Conservation (phyloP, 345 rosid species). For the Turnera subulata region DNA sequence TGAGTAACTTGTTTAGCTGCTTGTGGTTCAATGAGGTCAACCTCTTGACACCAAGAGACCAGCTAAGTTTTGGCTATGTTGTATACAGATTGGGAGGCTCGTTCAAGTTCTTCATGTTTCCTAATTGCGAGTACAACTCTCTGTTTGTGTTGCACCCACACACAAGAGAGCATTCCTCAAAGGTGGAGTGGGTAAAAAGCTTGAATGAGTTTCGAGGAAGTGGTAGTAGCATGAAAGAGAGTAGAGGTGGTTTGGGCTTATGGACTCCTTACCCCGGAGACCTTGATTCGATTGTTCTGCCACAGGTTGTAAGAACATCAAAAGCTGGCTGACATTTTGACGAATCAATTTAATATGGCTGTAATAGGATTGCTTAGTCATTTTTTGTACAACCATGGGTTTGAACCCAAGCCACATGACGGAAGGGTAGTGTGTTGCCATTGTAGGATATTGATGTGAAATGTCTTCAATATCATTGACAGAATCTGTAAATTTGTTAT, state of each 20-base stretch:
- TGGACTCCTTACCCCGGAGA: conserved; percentile 93
- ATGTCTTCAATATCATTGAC: too few relatives aligned
- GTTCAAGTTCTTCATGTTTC: conserved; percentile 84
- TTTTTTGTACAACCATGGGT: too few relatives aligned
- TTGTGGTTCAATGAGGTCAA: conserved; percentile 97
- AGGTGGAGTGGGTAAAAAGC: conserved; percentile 91
- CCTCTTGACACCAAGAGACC: conserved; percentile 97
- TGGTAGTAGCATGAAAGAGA: conserved; percentile 80
- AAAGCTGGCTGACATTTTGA: conserved; percentile 93
- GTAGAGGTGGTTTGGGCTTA: conserved; percentile 82
- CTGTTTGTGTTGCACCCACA: conserved; percentile 81
- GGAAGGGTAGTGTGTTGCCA: too few relatives aligned
- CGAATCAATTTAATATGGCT: too few relatives aligned
- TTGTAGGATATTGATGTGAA: too few relatives aligned
- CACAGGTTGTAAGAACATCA: conserved; percentile 67
- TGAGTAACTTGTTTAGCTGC: conserved; percentile 83
- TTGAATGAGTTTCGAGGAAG: conserved; percentile 63
- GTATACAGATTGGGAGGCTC: conserved; percentile 61
- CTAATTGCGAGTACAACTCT: conserved; percentile 90
- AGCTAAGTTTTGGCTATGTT: conserved; percentile 87
- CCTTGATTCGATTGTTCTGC: conserved; percentile 64
- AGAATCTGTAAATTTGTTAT: too few relatives aligned
- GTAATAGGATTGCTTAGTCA: too few relatives aligned
- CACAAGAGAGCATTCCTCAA: conserved; percentile 92
- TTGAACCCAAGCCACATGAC: too few relatives aligned